Evolutionary conservation across 345 rosid genomes (phyloP).

Genomic region (Eucalyptus sp.): DNA sequence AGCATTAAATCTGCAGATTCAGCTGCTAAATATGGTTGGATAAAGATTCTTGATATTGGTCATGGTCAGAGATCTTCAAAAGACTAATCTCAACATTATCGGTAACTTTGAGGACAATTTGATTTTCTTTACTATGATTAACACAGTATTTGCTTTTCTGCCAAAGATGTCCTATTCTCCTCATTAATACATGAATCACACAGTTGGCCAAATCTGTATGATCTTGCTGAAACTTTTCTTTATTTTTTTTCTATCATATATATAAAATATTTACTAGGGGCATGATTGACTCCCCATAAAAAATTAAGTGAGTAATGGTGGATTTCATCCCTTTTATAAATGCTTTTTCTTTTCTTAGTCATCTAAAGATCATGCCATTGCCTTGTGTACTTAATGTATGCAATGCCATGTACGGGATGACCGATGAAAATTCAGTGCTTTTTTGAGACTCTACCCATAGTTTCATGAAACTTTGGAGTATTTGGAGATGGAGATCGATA

Average conservation of each 20-base stretch:
- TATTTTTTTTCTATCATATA: neutral
- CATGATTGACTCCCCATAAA: neutral
- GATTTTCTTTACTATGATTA: neutral
- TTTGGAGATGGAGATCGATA: neutral
- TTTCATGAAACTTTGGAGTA: neutral
- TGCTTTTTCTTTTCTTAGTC: neutral
- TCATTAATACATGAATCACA: neutral
- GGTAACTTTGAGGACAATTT: neutral
- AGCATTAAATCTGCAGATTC: neutral
- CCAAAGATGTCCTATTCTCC: neutral
- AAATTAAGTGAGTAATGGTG: neutral
- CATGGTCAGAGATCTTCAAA: neutral
- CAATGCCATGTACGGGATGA: neutral
- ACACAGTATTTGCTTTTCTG: neutral
- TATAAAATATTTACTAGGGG: neutral
- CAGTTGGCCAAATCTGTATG: neutral
- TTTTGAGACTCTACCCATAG: neutral
- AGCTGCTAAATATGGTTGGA: neutral
- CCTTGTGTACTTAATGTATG: neutral
- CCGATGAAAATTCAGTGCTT: neutral
- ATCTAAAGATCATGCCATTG: neutral
- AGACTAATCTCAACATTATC: neutral
- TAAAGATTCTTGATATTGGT: neutral
- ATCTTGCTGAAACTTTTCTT: neutral
- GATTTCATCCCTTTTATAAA: neutral